Percentiles rank a stretch among this genome's conserved stretches.
Conservation (phyloP, 768 basidiomycete genomes). For the Russula compacta region DNA sequence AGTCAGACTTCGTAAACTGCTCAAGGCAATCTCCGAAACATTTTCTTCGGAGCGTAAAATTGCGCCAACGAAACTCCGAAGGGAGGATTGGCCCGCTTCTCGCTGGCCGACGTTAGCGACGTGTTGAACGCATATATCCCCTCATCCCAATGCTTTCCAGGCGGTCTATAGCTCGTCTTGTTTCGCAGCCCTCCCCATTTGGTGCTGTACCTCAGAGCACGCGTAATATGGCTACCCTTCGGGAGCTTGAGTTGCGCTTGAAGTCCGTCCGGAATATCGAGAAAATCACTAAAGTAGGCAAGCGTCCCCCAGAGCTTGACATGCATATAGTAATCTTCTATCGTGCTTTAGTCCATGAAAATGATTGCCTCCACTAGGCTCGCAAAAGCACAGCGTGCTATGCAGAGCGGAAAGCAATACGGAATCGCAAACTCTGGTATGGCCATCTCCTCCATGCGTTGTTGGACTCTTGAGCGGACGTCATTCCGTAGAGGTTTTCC, state of each 20-base stretch:
- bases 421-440: conserved; percentile 84
- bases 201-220: conserved; percentile 39
- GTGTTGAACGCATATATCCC: conserved; percentile 12
- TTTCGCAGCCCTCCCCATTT: conserved; percentile 32
- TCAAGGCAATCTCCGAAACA: neutral
- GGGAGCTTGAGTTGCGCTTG: conserved; percentile 92
- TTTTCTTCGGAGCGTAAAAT: conserved; percentile 16
- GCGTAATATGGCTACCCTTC: conserved; percentile 93
- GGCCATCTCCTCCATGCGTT: conserved; percentile 23
- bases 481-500: conserved; percentile 67
- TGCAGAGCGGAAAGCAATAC: conserved; percentile 86
- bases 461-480: neutral
- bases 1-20: neutral
- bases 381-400: conserved; percentile 88
- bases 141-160: conserved; percentile 38
- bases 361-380: conserved; percentile 99
- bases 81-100: conserved; percentile 21
- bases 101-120: conserved; percentile 19
- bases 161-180: conserved; percentile 38
- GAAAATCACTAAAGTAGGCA: conserved; percentile 95
- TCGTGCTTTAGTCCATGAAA: conserved; percentile 74
- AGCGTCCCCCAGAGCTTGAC: conserved; percentile 5
- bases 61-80: conserved; percentile 5
- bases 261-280: conserved; percentile 97
- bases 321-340: neutral